Evolutionary conservation across 495 filamentous ascomycete genomes (phyloP).

Genomic region (Aspergillus campestris): DNA sequence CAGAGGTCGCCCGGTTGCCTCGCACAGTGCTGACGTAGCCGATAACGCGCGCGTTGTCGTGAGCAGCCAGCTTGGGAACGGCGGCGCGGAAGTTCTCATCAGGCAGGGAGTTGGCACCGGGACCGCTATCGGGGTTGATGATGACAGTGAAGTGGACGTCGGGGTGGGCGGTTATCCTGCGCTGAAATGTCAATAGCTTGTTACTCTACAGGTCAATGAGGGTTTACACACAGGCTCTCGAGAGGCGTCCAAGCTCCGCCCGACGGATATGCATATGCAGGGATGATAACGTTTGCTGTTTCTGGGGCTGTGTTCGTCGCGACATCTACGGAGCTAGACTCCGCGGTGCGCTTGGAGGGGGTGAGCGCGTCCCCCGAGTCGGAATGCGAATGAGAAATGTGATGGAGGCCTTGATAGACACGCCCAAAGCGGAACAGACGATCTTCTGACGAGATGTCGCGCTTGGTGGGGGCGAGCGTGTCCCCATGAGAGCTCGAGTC

Average conservation of each 20-base stretch:
- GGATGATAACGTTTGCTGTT: conserved; percentile 19
- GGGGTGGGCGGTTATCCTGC: conserved; percentile 17
- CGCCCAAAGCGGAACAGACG: too few relatives aligned
- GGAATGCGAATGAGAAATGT: neutral
- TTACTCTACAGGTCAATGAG: neutral
- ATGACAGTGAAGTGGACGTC: conserved; percentile 29
- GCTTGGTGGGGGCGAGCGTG: too few relatives aligned
- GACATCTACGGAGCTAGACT: too few relatives aligned
- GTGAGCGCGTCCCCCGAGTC: neutral
- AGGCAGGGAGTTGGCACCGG: conserved; percentile 21
- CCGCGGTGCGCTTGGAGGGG: neutral
- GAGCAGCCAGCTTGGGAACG: conserved; percentile 19
- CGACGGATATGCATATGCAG: conserved; percentile 32
- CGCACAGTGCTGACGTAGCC: conserved; percentile 37
- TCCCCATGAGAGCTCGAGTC: too few relatives aligned
- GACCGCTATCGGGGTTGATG: conserved; percentile 37
- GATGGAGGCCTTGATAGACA: neutral
- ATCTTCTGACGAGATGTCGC: neutral
- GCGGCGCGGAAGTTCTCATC: conserved; percentile 27
- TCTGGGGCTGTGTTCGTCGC: neutral
- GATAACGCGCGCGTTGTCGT: conserved; percentile 28
- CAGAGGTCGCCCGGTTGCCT: conserved; percentile 13
- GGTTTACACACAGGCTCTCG: conserved; percentile 9
- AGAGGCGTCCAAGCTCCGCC: conserved; percentile 27
- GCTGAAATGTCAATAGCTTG: neutral